Conservation (phyloP, 2,329 filamentous ascomycete species). For the Rutstroemia sp. region DNA sequence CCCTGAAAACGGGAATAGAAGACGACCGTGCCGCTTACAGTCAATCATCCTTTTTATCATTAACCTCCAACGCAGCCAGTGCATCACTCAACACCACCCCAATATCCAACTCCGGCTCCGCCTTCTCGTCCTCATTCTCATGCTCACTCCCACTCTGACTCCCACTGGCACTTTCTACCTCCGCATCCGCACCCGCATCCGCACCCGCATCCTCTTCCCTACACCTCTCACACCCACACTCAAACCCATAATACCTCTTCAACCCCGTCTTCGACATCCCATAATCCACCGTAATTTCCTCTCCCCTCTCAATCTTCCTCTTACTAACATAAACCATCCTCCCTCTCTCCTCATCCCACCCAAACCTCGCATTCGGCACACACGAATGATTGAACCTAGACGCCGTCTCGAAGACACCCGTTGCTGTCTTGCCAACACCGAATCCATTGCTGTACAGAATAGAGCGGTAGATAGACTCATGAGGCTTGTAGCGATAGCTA, state of each 20-base stretch:
- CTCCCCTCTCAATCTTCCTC: constrained; percentile 17
- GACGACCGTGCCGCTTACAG: too few species aligned
- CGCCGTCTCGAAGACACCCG: constrained; percentile 20
- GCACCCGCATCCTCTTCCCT: neutral
- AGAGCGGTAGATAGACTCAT: constrained; percentile 13
- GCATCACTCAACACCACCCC: too few species aligned
- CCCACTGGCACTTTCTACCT: too few species aligned
- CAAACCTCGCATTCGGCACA: constrained; percentile 19
- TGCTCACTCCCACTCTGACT: too few species aligned
- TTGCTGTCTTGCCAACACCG: constrained; percentile 13
- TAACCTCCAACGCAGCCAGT: too few species aligned
- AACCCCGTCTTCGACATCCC: constrained; percentile 16
- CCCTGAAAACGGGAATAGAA: too few species aligned
- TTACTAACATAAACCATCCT: constrained; percentile 20
- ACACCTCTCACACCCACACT: constrained; percentile 20
- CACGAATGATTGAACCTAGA: constrained; percentile 16
- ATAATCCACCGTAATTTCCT: constrained; percentile 26
- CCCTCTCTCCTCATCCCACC: constrained; percentile 17
- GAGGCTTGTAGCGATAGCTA: constrained; percentile 10
- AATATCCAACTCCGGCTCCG: too few species aligned
- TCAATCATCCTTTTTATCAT: too few species aligned
- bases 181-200: neutral
- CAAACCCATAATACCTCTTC: constrained; percentile 24
- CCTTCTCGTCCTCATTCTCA: too few species aligned
- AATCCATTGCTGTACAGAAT: constrained; percentile 24